Base-by-base conservation (phyloP, 2,329 filamentous ascomycete species). In the Leptographium radiaticola region DNA sequence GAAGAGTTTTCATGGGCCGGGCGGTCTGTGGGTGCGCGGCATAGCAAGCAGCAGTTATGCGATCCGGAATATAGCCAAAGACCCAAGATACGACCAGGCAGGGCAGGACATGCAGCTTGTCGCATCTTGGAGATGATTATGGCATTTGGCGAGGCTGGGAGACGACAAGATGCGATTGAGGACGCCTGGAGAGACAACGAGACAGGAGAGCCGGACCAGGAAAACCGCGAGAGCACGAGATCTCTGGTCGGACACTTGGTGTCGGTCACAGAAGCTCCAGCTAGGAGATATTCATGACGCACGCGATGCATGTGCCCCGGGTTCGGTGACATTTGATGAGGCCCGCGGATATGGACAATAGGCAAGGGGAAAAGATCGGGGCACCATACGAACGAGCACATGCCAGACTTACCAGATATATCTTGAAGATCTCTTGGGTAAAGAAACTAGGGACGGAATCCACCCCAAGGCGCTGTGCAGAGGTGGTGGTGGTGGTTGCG, bases 1-100 rank as follows among this genome's bases (percentile, higher is more conserved):
- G 53, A 49, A 67, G 64, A 68, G 43, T 55, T 59, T 62, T 59
- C 50, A 36, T 12, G 31, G 30, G 6, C 6, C 25, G 2, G n/a
- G 36, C 25, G n/a, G 16, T 10, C 18, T 36, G 11, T 25, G 3
- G 48, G 10, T 30, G 36, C 8, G 36, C 16, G 25, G 25, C 30
- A 18, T 30, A 13, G 48, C 40, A 30, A 9, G 15, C n/a, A 38
- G 39, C 36, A 31, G 15, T 16, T 40, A 38, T n/a, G 53, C 49
- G 54, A 56, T 46, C n/a, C 16, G 9, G 53, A 50, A 44, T 49
- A 33, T n/a, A 42, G 34, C 49, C 46, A 13, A 13, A 30, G 36
- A 39, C n/a, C 4, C 47, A 6, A 30, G 36, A 16, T 12, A 49
- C 9, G n/a, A 25, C 4, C 18, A 40, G 11, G n/a, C 11, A 25